Percentiles rank a stretch among this genome's conserved stretches.
phyloP scores from a whole-genome alignment of 768 basidiomycete species.

The Boletus sp. region DNA sequence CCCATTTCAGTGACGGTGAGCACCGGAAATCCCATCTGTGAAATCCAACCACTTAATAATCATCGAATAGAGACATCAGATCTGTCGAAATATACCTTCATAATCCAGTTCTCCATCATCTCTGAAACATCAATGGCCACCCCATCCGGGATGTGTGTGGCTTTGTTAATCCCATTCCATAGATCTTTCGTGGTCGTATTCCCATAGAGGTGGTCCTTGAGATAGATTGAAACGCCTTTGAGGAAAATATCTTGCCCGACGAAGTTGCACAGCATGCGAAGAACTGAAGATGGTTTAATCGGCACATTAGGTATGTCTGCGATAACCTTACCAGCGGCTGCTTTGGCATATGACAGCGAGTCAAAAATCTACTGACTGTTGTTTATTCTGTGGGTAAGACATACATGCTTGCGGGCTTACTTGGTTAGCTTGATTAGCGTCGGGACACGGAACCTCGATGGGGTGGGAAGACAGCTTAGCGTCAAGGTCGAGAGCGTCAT shows the following conservation, averaged over 20 bases:
- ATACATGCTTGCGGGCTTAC: conserved; percentile 27
- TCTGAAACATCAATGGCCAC: conserved; percentile 58
- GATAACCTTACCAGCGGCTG: conserved; percentile 56
- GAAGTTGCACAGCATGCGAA: conserved; percentile 87
- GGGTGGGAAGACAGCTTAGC: conserved; percentile 87
- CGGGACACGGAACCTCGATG: conserved; percentile 86
- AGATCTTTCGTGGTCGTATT: conserved; percentile 85
- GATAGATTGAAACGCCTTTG: conserved; percentile 85
- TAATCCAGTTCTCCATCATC: conserved; percentile 91
- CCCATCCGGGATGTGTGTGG: conserved; percentile 46
- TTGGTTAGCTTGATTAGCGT: conserved; percentile 82
- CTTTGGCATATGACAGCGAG: conserved; percentile 81
- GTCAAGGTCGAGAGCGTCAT: conserved; percentile 77
- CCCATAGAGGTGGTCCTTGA: conserved; percentile 81
- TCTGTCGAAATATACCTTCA: conserved; percentile 47
- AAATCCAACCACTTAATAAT: background rate
- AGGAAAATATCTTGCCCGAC: conserved; percentile 89
- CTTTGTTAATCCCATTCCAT: conserved; percentile 78
- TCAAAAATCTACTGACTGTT: conserved; percentile 73
- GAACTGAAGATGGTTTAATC: conserved; percentile 44
- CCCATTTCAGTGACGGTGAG: conserved; percentile 77
- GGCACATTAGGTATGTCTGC: background rate
- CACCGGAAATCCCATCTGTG: conserved; percentile 80
- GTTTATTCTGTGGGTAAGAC: background rate
- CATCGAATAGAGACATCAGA: background rate